phyloP scores from a whole-genome alignment of 2,329 filamentous ascomycete species.

The Aspergillus sp. region DNA sequence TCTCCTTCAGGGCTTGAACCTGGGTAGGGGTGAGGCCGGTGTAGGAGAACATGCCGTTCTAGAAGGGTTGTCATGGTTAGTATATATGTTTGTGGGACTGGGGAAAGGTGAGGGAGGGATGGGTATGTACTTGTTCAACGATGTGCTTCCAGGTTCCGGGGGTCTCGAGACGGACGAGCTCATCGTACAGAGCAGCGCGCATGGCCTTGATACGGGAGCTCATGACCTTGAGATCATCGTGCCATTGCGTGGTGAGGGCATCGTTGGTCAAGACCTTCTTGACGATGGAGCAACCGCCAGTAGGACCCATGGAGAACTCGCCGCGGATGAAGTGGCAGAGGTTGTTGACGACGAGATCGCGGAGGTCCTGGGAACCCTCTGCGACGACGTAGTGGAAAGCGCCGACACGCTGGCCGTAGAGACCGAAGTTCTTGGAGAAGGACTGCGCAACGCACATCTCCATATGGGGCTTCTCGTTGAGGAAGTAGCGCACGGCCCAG shows the following conservation, averaged over 20 bases:
- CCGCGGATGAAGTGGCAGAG: slow-evolving; percentile 43
- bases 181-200: slow-evolving; percentile 74
- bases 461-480: slow-evolving; percentile 74
- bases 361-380: slow-evolving; percentile 30
- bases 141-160: slow-evolving; percentile 98
- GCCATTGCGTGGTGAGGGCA: slow-evolving; percentile 81
- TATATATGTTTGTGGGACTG: slow-evolving; percentile 2
- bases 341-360: slow-evolving; percentile 39
- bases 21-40: slow-evolving; percentile 51
- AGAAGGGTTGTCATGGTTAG: not conserved
- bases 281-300: slow-evolving; percentile 85
- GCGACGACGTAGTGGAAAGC: slow-evolving; percentile 70
- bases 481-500: slow-evolving; percentile 86
- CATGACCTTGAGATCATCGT: slow-evolving; percentile 86
- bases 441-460: slow-evolving; percentile 60
- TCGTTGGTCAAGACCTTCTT: slow-evolving; percentile 77
- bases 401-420: slow-evolving; percentile 93
- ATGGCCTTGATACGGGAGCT: slow-evolving; percentile 90
- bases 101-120: too few species aligned
- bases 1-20: slow-evolving; percentile 44
- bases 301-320: slow-evolving; percentile 59
- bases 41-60: slow-evolving; percentile 89
- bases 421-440: slow-evolving; percentile 68
- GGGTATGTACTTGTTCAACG: slow-evolving; percentile 74
- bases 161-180: slow-evolving; percentile 80